Percentiles rank a stretch among this genome's conserved stretches.
These are phyloP conservation scores for Trametes elegans DNA, from an alignment of 768 basidiomycete genomes.

Conservation along the genomic window DNA sequence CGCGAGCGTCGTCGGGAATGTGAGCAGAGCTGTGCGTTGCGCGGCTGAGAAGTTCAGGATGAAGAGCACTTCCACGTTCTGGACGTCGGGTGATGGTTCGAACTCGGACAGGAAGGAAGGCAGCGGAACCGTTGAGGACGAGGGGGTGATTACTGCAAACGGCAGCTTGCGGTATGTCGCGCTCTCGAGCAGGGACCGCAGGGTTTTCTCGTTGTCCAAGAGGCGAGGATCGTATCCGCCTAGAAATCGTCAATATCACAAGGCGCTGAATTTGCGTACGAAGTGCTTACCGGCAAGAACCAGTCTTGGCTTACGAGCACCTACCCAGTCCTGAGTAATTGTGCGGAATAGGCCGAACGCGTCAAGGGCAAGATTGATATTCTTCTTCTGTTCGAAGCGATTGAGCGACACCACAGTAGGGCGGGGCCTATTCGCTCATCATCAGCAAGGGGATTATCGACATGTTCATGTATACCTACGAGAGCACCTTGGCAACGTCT, in stretches of 20 bases:
- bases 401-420: conserved; percentile 88
- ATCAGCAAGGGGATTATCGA: neutral
- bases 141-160: conserved; percentile 54
- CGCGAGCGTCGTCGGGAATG: conserved; percentile 59
- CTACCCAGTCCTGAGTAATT: conserved; percentile 17
- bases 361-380: conserved; percentile 74
- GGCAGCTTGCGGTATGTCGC: conserved; percentile 54
- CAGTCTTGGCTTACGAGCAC: conserved; percentile 38
- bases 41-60: conserved; percentile 87
- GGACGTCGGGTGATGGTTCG: conserved; percentile 25
- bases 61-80: conserved; percentile 67
- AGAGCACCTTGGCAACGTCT: conserved; percentile 52
- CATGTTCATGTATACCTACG: conserved; percentile 44
- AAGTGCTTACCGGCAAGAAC: conserved; percentile 67
- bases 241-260: conserved; percentile 26
- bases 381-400: conserved; percentile 96
- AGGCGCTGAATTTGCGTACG: too few relatives aligned
- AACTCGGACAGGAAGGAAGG: conserved; percentile 46
- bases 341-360: conserved; percentile 63
- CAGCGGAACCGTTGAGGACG: conserved; percentile 36
- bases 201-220: conserved; percentile 76
- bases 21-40: conserved; percentile 83
- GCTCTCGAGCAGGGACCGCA: conserved; percentile 59
- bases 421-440: conserved; percentile 39
- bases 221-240: conserved; percentile 91